A percentile compares a stretch with the other conserved stretches of the same genome.
Evolutionary conservation across 106 monocot species (phyloP).

Genomic region (Triglochin maritima): DNA sequence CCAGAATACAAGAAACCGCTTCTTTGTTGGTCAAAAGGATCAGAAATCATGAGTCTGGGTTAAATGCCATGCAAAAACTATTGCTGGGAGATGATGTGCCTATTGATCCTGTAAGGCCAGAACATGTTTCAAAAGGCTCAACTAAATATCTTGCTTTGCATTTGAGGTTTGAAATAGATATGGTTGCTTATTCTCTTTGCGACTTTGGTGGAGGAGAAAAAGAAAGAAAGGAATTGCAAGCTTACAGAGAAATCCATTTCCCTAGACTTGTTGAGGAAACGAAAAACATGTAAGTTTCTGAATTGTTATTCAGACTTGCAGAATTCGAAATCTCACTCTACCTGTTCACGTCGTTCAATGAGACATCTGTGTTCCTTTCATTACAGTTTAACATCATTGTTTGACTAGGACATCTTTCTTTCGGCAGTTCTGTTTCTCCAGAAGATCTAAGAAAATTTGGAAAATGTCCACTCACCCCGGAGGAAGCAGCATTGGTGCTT

Average conservation of each 20-base stretch:
- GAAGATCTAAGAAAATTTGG: slow-evolving; percentile 42
- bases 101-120: slow-evolving; percentile 1
- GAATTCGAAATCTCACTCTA: slow-evolving; percentile 5
- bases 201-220: slow-evolving; percentile 75
- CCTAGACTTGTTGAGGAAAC: slow-evolving; percentile 36
- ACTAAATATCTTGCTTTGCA: slow-evolving; percentile 67
- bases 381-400: background rate
- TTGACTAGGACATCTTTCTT: background rate
- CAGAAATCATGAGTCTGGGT: slow-evolving; percentile 22
- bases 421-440: slow-evolving; percentile 40
- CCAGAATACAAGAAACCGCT: slow-evolving; percentile 57
- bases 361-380: background rate
- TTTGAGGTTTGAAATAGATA: slow-evolving; percentile 88
- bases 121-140: background rate
- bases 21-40: slow-evolving; percentile 60
- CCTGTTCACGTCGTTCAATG: slow-evolving; percentile 21
- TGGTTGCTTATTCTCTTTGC: slow-evolving; percentile 90
- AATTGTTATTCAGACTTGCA: slow-evolving; percentile 28
- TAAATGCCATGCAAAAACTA: slow-evolving; percentile 30
- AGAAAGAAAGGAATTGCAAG: slow-evolving; percentile 65
- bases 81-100: slow-evolving; percentile 42
- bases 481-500: slow-evolving; percentile 14
- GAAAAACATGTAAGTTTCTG: slow-evolving; percentile 31
- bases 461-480: slow-evolving; percentile 23
- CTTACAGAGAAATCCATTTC: slow-evolving; percentile 77